Evolutionary conservation across 148 eudicot genomes (phyloP).

Genomic region (Cornus suecica): DNA sequence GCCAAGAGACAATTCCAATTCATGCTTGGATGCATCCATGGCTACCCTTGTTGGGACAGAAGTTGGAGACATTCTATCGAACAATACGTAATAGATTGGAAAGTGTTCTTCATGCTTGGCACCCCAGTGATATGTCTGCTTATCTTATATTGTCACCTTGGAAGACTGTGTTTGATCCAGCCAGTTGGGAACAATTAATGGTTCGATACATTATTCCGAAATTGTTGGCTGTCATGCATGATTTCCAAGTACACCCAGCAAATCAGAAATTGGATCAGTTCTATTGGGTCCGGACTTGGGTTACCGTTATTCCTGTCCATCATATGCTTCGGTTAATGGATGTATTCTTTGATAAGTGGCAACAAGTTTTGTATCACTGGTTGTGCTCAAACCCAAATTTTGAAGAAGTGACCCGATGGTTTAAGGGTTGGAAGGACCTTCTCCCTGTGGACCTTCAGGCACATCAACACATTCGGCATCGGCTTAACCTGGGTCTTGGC

Average conservation of each 20-base stretch:
- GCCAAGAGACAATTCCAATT: conserved; percentile 76
- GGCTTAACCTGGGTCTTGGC: conserved; percentile 39
- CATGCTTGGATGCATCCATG: conserved; percentile 95
- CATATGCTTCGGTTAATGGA: conserved; percentile 79
- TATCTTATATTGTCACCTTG: conserved; percentile 66
- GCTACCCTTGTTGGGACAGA: conserved; percentile 77
- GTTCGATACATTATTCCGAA: conserved; percentile 72
- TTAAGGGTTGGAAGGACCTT: conserved; percentile 53
- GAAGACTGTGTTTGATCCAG: conserved; percentile 78
- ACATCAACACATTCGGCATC: conserved; percentile 42
- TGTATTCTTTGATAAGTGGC: conserved; percentile 83
- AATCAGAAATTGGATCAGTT: conserved; percentile 71
- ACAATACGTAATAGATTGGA: conserved; percentile 63
- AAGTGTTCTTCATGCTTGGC: conserved; percentile 80
- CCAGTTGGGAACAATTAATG: conserved; percentile 86
- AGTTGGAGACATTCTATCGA: conserved; percentile 55
- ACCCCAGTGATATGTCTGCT: conserved; percentile 82
- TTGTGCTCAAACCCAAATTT: conserved; percentile 64
- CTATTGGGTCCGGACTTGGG: conserved; percentile 71
- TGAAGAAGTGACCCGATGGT: conserved; percentile 66
- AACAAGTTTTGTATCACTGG: conserved; percentile 74
- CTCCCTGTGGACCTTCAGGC: conserved; percentile 46
- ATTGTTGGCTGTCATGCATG: conserved; percentile 57
- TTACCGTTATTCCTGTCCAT: conserved; percentile 57
- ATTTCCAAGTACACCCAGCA: conserved; percentile 74